phyloP scores from a whole-genome alignment of 176 grass and related monocot genomes.

The Alopecurus myosuroides region DNA sequence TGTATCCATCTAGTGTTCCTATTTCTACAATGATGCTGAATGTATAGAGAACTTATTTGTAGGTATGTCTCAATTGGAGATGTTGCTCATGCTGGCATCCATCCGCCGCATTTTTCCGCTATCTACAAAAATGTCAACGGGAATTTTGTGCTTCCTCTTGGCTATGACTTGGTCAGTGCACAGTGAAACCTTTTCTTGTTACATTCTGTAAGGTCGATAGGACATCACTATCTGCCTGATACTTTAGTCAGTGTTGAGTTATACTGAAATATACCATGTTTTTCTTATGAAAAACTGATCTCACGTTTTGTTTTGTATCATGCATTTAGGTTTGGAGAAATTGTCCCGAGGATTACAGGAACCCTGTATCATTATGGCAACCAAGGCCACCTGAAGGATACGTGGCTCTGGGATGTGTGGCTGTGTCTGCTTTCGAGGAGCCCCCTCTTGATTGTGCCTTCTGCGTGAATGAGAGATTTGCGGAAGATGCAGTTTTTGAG shows the following conservation, averaged over 20 bases:
- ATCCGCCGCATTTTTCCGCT: slow-evolving; percentile 59
- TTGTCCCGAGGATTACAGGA: slow-evolving; percentile 68
- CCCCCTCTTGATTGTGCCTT: slow-evolving; percentile 52
- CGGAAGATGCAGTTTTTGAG: slow-evolving; percentile 69
- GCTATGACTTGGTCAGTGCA: slow-evolving; percentile 86
- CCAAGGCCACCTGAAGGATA: slow-evolving; percentile 84
- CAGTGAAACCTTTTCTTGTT: slow-evolving; percentile 1
- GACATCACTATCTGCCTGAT: neutral
- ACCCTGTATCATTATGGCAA: slow-evolving; percentile 75
- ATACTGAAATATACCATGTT: neutral
- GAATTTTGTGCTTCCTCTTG: slow-evolving; percentile 82
- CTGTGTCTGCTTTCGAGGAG: slow-evolving; percentile 59
- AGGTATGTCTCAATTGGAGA: slow-evolving; percentile 92
- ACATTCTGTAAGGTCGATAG: neutral
- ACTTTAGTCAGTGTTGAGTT: slow-evolving; percentile 10
- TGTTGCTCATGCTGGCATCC: slow-evolving; percentile 69
- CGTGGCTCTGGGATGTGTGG: slow-evolving; percentile 72
- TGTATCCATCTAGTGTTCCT: slow-evolving; percentile 14
- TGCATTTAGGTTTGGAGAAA: slow-evolving; percentile 85
- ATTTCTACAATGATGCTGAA: slow-evolving; percentile 3
- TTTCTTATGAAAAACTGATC: neutral
- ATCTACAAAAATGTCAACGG: slow-evolving; percentile 62
- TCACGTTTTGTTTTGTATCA: slow-evolving; percentile 4
- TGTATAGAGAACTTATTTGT: slow-evolving; percentile 23
- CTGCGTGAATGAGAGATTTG: slow-evolving; percentile 51